Percentiles rank a stretch among this genome's conserved stretches.
Conservation (phyloP, 345 rosid species). For the Eutrema yunnanense region DNA sequence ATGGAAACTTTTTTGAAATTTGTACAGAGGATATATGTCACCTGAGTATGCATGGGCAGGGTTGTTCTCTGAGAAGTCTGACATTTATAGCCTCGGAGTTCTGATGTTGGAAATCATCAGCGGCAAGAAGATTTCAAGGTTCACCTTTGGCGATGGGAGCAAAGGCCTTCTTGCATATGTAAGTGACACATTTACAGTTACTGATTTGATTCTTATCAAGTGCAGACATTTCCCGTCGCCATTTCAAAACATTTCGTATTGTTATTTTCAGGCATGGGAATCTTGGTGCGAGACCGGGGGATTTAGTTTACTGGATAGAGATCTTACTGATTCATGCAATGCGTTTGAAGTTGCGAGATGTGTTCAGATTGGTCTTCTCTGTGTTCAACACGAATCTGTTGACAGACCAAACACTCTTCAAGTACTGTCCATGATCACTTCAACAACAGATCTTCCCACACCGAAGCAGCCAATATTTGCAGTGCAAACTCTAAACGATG, state of each 20-base stretch:
- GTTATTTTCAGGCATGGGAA: slow-evolving; percentile 18
- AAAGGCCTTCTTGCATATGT: slow-evolving; percentile 31
- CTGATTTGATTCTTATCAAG: neutral
- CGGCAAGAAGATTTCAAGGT: slow-evolving; percentile 19
- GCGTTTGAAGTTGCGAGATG: slow-evolving; percentile 16
- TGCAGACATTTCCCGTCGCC: neutral
- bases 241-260: neutral
- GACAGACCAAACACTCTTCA: slow-evolving; percentile 26
- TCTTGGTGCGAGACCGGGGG: slow-evolving; percentile 22
- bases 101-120: slow-evolving; percentile 31
- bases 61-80: slow-evolving; percentile 44
- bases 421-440: slow-evolving; percentile 11
- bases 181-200: neutral
- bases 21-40: slow-evolving; percentile 36
- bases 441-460: slow-evolving; percentile 12
- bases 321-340: slow-evolving; percentile 3
- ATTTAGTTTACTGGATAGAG: slow-evolving; percentile 11
- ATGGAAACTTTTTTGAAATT: neutral
- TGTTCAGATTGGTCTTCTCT: slow-evolving; percentile 24
- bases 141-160: slow-evolving; percentile 16
- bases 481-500: neutral
- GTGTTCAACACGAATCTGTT: slow-evolving; percentile 22
- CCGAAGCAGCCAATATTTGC: slow-evolving; percentile 21
- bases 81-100: slow-evolving; percentile 47
- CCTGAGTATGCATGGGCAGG: slow-evolving; percentile 52